Evolutionary conservation across 2,329 filamentous ascomycete genomes (phyloP).

Genomic region (Thielaviopsis punctulata): DNA sequence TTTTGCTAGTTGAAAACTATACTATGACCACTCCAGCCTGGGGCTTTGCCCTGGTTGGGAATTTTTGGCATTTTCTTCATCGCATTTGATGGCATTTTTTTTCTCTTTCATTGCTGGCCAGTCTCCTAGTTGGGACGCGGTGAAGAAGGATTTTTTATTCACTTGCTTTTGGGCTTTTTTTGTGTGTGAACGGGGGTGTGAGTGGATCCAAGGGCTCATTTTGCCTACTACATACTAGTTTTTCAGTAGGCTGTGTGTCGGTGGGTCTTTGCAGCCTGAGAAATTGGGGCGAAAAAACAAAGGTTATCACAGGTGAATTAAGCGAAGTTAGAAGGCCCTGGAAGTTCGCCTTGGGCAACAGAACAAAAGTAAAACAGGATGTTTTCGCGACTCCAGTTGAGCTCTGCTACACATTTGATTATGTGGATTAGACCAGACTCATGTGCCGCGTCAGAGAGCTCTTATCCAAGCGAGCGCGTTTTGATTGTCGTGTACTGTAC

Average conservation of each 20-base stretch:
- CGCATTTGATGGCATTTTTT: constrained; percentile 15
- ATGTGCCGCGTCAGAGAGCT: too few relatives aligned
- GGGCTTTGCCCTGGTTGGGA: constrained; percentile 49
- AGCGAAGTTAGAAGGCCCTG: too few relatives aligned
- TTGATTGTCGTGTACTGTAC: too few relatives aligned
- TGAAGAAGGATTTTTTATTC: constrained; percentile 26
- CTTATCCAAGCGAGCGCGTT: too few relatives aligned
- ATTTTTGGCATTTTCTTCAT: constrained; percentile 44
- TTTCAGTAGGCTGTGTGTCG: background rate
- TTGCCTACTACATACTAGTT: too few relatives aligned
- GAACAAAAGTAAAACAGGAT: too few relatives aligned
- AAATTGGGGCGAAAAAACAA: background rate
- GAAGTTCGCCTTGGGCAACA: background rate
- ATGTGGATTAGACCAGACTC: too few relatives aligned
- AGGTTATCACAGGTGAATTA: too few relatives aligned
- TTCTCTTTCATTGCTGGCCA: constrained; percentile 25
- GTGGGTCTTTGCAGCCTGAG: background rate
- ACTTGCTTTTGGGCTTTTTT: background rate
- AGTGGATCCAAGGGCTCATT: background rate
- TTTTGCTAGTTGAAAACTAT: constrained; percentile 83
- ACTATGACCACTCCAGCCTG: constrained; percentile 47
- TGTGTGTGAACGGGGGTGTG: background rate
- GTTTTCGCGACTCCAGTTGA: too few relatives aligned
- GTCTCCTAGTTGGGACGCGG: constrained; percentile 20
- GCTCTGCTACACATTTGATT: too few relatives aligned